Conservation (phyloP, 2,329 filamentous ascomycete genomes). For the Sporothrix sp. region DNA sequence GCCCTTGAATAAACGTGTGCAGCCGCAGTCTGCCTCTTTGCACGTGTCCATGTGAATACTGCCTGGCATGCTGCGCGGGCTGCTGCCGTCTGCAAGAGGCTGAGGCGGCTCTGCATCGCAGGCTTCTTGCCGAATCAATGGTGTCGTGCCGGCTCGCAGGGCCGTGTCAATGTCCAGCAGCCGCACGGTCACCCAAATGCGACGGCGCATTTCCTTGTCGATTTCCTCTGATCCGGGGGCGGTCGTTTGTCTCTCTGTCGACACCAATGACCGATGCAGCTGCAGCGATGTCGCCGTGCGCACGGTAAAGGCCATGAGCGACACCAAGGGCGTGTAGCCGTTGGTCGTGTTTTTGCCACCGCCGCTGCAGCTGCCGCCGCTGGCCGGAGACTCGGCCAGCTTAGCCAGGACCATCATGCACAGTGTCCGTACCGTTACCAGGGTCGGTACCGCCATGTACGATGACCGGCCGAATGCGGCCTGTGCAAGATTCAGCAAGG, state of each 20-base stretch:
- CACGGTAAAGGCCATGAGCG: conserved; percentile 19
- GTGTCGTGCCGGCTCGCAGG: conserved; percentile 20
- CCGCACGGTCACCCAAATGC: conserved; percentile 21
- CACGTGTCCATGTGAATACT: too few species aligned
- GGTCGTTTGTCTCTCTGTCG: background rate
- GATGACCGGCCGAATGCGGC: conserved; percentile 18
- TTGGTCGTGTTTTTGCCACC: background rate
- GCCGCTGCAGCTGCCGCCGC: conserved; percentile 7
- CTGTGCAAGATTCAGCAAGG: conserved; percentile 20
- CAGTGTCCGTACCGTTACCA: conserved; percentile 20
- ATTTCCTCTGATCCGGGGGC: background rate
- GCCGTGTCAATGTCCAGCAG: conserved; percentile 22
- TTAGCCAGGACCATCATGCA: conserved; percentile 21
- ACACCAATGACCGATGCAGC: conserved; percentile 19
- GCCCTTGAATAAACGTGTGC: too few species aligned
- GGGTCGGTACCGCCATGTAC: conserved; percentile 17
- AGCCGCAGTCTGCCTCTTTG: too few species aligned
- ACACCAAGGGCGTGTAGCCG: conserved; percentile 15
- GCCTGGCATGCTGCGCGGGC: too few species aligned
- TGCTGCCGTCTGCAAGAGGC: too few species aligned
- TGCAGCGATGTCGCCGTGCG: conserved; percentile 19
- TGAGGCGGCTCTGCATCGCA: conserved; percentile 18
- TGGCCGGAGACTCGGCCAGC: conserved; percentile 19
- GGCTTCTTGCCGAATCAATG: conserved; percentile 13
- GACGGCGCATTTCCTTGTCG: conserved; percentile 19